A percentile compares a stretch with the other conserved stretches of the same genome.
phyloP scores from a whole-genome alignment of 2,329 filamentous ascomycete genomes.

The Chaetomiaceae sp. region DNA sequence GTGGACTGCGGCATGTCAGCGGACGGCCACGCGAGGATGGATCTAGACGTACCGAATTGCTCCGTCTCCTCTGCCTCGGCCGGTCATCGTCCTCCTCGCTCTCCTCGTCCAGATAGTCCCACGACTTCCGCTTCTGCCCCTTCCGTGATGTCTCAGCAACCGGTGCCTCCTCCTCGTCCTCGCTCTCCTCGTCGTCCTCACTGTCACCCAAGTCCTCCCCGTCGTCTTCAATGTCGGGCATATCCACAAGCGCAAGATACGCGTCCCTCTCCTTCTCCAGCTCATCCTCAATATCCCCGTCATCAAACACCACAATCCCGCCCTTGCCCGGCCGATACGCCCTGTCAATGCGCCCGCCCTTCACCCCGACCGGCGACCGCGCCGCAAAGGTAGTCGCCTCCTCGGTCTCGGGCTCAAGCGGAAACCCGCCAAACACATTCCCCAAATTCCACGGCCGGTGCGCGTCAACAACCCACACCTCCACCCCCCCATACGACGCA shows the following conservation, averaged over 20 bases:
- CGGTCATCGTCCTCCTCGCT: conserved; percentile 68
- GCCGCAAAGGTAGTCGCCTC: conserved; percentile 44
- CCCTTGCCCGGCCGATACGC: conserved; percentile 74
- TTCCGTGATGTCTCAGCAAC: conserved; percentile 41
- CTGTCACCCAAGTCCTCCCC: conserved; percentile 58
- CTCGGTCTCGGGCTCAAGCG: conserved; percentile 48
- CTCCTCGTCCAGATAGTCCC: conserved; percentile 64
- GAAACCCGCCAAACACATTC: conserved; percentile 82
- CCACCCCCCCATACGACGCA: conserved; percentile 69
- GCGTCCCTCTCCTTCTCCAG: conserved; percentile 70
- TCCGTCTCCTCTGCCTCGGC: conserved; percentile 75
- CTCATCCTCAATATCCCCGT: conserved; percentile 89
- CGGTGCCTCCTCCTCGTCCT: conserved; percentile 41
- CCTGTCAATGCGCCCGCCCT: conserved; percentile 65
- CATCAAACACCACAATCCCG: conserved; percentile 90
- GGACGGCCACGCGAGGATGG: conserved; percentile 27
- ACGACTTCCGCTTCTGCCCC: conserved; percentile 75
- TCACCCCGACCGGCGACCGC: conserved; percentile 61
- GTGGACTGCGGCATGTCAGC: conserved; percentile 50
- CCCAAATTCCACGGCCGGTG: conserved; percentile 90
- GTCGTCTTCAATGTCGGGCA: conserved; percentile 82
- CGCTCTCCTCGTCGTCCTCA: conserved; percentile 50
- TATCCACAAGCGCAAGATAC: conserved; percentile 79
- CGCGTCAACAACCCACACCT: conserved; percentile 92
- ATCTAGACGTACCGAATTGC: conserved; percentile 67